phyloP scores from a whole-genome alignment of 2,329 filamentous ascomycete species.

The Ceratocystis huliohia region DNA sequence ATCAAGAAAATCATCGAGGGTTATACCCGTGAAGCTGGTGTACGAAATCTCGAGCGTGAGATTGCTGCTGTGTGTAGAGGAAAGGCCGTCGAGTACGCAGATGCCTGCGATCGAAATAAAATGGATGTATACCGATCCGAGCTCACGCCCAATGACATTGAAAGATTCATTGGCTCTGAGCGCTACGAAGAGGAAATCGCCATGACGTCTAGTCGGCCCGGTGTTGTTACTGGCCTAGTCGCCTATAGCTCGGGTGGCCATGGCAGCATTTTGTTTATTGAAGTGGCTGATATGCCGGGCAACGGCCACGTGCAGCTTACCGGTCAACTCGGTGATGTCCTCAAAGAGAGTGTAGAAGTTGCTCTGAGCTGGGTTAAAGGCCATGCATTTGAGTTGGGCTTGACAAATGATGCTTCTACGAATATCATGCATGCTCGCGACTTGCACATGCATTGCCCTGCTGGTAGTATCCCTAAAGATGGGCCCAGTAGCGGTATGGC shows the following conservation, averaged over 20 bases:
- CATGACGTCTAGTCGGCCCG: conserved; percentile 69
- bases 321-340: conserved; percentile 87
- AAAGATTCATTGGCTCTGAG: conserved; percentile 83
- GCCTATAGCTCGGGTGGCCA: conserved; percentile 88
- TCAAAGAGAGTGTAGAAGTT: conserved; percentile 95
- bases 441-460: conserved; percentile 92
- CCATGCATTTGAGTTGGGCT: conserved; percentile 79
- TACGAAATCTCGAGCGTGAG: conserved; percentile 91
- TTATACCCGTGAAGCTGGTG: conserved; percentile 92
- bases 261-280: conserved; percentile 94
- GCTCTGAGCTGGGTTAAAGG: conserved; percentile 95
- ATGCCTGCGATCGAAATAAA: conserved; percentile 64
- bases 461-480: conserved; percentile 90
- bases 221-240: conserved; percentile 89
- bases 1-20: conserved; percentile 91
- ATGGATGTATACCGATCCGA: conserved; percentile 58
- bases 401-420: conserved; percentile 66
- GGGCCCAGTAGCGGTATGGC: conserved; percentile 78
- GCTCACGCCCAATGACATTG: conserved; percentile 67
- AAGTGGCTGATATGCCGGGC: conserved; percentile 94
- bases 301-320: conserved; percentile 86
- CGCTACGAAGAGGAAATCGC: conserved; percentile 86
- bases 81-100: conserved; percentile 89
- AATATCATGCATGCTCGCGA: conserved; percentile 94
- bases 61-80: conserved; percentile 87